Conservation (phyloP, 345 rosid species). For the Citrus maxima region DNA sequence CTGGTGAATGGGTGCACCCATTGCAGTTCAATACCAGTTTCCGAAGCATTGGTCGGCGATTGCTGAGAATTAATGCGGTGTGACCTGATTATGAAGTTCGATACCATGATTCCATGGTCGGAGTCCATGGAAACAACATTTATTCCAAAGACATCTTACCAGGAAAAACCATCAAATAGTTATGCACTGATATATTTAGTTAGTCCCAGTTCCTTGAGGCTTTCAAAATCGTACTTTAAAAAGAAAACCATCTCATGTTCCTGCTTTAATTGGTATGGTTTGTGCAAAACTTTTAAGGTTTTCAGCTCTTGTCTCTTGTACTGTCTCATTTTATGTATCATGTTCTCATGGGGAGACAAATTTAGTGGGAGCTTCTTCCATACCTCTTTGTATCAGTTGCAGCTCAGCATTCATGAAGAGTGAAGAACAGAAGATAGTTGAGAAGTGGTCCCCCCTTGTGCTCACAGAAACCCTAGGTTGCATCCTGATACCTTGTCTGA, state of each 20-base stretch:
- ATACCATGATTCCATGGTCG: conserved; percentile 55
- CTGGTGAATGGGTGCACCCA: conserved; percentile 41
- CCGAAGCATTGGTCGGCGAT: conserved; percentile 29
- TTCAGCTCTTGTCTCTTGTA: conserved; percentile 39
- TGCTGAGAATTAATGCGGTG: conserved; percentile 24
- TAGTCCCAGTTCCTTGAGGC: conserved; percentile 24
- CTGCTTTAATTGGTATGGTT: conserved; percentile 10
- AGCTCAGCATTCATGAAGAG: conserved; percentile 16
- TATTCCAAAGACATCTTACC: conserved; percentile 25
- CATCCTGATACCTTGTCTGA: conserved; percentile 25
- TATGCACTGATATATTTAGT: conserved; percentile 35
- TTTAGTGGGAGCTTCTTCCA: conserved; percentile 31
- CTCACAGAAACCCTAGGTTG: conserved; percentile 28
- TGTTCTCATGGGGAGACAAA: conserved; percentile 26
- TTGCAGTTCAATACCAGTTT: conserved; percentile 25
- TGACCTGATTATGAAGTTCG: conserved; percentile 40
- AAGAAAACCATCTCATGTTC: conserved; percentile 9
- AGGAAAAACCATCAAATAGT: conserved; percentile 25
- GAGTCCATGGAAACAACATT: conserved; percentile 46
- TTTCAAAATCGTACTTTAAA: conserved; percentile 18
- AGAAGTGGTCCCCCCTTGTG: conserved; percentile 66
- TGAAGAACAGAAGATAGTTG: conserved; percentile 45
- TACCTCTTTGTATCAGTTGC: conserved; percentile 10
- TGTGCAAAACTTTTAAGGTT: conserved; percentile 11
- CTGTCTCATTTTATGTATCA: conserved; percentile 15